Percentiles rank a stretch among this genome's conserved stretches.
Conservation (phyloP, 345 rosid genomes). For the Eucalyptus guilfoylei region DNA sequence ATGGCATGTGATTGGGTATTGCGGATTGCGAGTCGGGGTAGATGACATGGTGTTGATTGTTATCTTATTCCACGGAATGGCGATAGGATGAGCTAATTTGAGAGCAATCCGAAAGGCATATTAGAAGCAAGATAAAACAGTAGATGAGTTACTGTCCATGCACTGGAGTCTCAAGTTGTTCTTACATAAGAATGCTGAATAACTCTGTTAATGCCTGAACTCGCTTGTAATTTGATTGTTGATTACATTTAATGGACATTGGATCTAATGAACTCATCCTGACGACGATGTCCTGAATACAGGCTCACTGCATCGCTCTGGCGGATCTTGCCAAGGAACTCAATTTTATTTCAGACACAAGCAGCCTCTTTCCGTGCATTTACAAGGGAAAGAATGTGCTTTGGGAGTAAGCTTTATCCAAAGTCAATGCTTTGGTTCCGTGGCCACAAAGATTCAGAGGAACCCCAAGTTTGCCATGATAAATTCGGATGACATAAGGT, state of each 20-base stretch:
- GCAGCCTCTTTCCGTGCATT: not conserved
- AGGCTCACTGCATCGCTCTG: not conserved
- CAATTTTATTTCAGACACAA: not conserved
- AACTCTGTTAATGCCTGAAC: not conserved
- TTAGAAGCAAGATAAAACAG: not conserved
- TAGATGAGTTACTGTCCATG: not conserved
- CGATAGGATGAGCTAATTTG: not conserved
- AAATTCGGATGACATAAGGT: constrained; percentile 52
- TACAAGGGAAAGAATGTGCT: not conserved
- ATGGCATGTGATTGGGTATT: not conserved
- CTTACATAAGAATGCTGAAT: not conserved
- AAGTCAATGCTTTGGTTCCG: constrained; percentile 29
- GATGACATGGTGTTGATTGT: not conserved
- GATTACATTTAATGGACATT: not conserved
- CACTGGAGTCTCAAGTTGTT: not conserved
- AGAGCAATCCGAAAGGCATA: not conserved
- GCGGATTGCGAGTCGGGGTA: not conserved
- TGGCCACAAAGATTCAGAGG: constrained; percentile 28
- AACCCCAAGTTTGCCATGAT: constrained; percentile 52
- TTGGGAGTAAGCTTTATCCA: constrained; percentile 4
- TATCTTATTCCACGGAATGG: not conserved
- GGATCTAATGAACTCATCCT: not conserved
- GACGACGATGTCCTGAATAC: not conserved
- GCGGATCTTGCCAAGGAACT: not conserved
- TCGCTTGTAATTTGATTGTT: not conserved